phyloP scores from a whole-genome alignment of 1,284 basidiomycete species.

The Pseudozyma tsukubaensis region DNA sequence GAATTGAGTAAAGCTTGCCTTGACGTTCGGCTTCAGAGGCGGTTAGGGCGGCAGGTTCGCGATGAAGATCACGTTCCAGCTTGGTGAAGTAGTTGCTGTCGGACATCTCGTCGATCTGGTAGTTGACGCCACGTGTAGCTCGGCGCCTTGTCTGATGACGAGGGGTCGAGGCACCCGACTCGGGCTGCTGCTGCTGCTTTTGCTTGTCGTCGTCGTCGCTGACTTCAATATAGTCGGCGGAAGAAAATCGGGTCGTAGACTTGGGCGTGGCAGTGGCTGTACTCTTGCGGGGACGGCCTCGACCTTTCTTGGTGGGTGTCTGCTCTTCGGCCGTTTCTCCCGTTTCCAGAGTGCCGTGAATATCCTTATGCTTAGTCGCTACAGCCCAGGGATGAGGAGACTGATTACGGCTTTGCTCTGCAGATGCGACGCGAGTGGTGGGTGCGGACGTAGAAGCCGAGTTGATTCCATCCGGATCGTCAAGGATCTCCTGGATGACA shows the following conservation, averaged over 20 bases:
- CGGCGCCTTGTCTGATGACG: slow-evolving; percentile 25
- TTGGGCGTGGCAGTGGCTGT: slow-evolving; percentile 12
- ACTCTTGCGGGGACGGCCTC: slow-evolving; percentile 18
- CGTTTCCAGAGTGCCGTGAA: slow-evolving; percentile 15
- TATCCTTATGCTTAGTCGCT: slow-evolving; percentile 18
- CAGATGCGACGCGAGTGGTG: slow-evolving; percentile 28
- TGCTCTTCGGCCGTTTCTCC: slow-evolving; percentile 2
- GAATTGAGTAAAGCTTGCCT: slow-evolving; percentile 53
- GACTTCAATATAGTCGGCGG: slow-evolving; percentile 19
- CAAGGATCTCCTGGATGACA: slow-evolving; percentile 51
- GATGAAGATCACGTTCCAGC: slow-evolving; percentile 39
- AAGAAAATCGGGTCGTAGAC: slow-evolving; percentile 19
- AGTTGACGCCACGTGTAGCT: slow-evolving; percentile 38
- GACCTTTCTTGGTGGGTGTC: slow-evolving; percentile 3
- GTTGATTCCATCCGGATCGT: slow-evolving; percentile 48
- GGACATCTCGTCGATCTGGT: slow-evolving; percentile 45
- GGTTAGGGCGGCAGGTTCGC: slow-evolving; percentile 25
- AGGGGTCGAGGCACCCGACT: slow-evolving; percentile 38
- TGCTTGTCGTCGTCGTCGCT: not conserved
- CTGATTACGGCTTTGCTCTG: slow-evolving; percentile 29
- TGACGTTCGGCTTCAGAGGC: slow-evolving; percentile 50
- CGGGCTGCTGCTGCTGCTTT: slow-evolving; percentile 19
- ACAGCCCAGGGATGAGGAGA: slow-evolving; percentile 38
- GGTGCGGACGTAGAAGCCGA: slow-evolving; percentile 28
- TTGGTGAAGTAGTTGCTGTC: slow-evolving; percentile 50